Base-by-base conservation (phyloP, 208 protist genomes). In the Trypanosoma brucei region DNA sequence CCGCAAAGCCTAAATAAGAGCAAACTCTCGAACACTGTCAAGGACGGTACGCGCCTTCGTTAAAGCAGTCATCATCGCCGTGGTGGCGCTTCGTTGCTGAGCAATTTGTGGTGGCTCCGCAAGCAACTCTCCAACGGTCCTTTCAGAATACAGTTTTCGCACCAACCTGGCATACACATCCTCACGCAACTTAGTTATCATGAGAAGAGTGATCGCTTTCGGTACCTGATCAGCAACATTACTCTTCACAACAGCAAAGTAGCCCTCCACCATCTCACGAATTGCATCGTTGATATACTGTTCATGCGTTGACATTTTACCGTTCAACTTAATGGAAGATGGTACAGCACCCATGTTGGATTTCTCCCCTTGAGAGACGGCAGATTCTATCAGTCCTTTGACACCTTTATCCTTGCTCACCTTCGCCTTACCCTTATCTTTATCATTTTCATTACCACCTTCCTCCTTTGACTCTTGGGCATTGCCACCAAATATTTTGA, bases 201-300 rank as follows among this genome's bases (percentile, higher is more conserved):
- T 90, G 55, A 99, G 98, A 60, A 98, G 86, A 59, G 98, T 98
- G 56, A 99, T 98, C 31, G 93, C 88, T 81, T 99, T 99, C 45
- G 98, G 98, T 6, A 99, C 93, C 62, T 92, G 83, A 68, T 99
- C 98, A 45, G 83, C 68, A 14, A 98, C 82, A 78, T 87, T 95
- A 45, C 86, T 84, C 71, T 95, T 92, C 48, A 97, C 83, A 68
- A 97, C 94, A 5, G 65, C 64, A 52, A 97, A 97, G 78, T 98
- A 97, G 37, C 86, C 86, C 76, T 92, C 87, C 55, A 96, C 86
- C 84, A 96, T 94, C 62, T 93, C 84, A 13, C 86, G 81, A 42
- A 94, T 91, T 39, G 81, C 81, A 65, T 78, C 81, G 77, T 96
- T 85, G 70, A 92, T 87, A 59, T 76, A 71, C 71, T 86, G 71